A percentile compares a stretch with the other conserved stretches of the same genome.
Evolutionary conservation across 805 yeast species (phyloP).

Genomic region (Barnettozyma salicaria): DNA sequence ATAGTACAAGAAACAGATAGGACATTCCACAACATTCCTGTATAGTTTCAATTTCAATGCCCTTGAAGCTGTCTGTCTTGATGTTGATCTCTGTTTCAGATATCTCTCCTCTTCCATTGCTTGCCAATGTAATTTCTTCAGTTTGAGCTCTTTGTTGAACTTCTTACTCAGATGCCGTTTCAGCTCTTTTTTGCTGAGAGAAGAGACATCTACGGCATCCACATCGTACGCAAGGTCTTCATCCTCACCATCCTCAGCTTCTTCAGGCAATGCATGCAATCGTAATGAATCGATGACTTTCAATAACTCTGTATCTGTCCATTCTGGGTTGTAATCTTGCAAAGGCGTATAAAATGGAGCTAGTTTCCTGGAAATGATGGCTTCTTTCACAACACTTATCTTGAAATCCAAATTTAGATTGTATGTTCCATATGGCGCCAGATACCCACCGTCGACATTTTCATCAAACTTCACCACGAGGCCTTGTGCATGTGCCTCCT

Average conservation of each 20-base stretch:
- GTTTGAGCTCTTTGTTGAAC: constrained; percentile 34
- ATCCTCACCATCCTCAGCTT: constrained; percentile 44
- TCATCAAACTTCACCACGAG: constrained; percentile 58
- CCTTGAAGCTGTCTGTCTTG: constrained; percentile 33
- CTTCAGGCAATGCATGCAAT: constrained; percentile 46
- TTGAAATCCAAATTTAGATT: constrained; percentile 67
- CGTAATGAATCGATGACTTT: constrained; percentile 43
- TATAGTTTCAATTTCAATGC: constrained; percentile 55
- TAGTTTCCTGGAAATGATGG: constrained; percentile 62
- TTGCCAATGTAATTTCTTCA: constrained; percentile 34
- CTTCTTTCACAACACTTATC: constrained; percentile 61
- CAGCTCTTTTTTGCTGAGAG: constrained; percentile 36
- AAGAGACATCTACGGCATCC: constrained; percentile 40
- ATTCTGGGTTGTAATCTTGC: constrained; percentile 64
- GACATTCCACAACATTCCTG: constrained; percentile 73
- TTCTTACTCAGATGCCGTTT: constrained; percentile 35
- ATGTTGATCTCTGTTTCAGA: constrained; percentile 29
- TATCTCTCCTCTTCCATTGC: constrained; percentile 30
- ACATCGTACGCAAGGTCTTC: constrained; percentile 62
- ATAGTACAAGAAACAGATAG: constrained; percentile 85
- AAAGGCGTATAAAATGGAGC: constrained; percentile 92
- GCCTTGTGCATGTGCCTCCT: constrained; percentile 49
- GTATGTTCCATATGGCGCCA: constrained; percentile 90
- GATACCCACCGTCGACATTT: constrained; percentile 87
- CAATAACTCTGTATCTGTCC: constrained; percentile 68